Evolutionary conservation across 768 basidiomycete species (phyloP).

Genomic region (Macrolepiota albuminosa): DNA sequence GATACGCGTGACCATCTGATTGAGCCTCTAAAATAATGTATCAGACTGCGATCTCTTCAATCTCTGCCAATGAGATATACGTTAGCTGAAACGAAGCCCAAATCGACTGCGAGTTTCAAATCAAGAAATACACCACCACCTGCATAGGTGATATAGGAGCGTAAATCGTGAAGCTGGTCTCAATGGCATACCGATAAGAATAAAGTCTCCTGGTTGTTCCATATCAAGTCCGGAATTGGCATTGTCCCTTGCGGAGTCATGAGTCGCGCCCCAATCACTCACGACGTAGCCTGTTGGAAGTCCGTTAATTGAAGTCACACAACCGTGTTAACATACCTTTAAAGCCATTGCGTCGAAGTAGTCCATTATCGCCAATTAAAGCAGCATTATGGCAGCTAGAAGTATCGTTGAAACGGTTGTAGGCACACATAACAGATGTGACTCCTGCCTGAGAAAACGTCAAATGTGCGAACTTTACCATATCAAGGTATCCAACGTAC

Average conservation of each 20-base stretch:
- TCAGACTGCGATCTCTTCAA: not conserved
- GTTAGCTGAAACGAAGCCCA: constrained; percentile 25
- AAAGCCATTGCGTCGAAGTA: constrained; percentile 37
- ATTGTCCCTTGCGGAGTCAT: constrained; percentile 40
- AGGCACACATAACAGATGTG: constrained; percentile 46
- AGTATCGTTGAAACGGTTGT: constrained; percentile 53
- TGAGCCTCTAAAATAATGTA: constrained; percentile 25
- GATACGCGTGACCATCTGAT: constrained; percentile 43
- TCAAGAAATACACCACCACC: constrained; percentile 33
- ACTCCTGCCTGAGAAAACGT: constrained; percentile 38
- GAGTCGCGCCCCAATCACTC: constrained; percentile 49
- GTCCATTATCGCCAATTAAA: constrained; percentile 37
- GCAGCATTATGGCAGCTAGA: constrained; percentile 60
- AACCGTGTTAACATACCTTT: constrained; percentile 25
- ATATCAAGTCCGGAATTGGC: constrained; percentile 46
- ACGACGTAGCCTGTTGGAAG: constrained; percentile 34
- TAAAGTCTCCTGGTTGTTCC: constrained; percentile 48
- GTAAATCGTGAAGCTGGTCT: not conserved
- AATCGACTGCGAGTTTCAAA: constrained; percentile 30
- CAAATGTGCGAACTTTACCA: not conserved
- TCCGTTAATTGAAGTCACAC: not conserved
- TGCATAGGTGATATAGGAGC: constrained; percentile 6
- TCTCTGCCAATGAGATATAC: constrained; percentile 15
- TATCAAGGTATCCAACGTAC: constrained; percentile 17
- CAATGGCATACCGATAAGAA: constrained; percentile 31